phyloP scores from a whole-genome alignment of 495 filamentous ascomycete genomes.

The Sphaerosporella brunnea region DNA sequence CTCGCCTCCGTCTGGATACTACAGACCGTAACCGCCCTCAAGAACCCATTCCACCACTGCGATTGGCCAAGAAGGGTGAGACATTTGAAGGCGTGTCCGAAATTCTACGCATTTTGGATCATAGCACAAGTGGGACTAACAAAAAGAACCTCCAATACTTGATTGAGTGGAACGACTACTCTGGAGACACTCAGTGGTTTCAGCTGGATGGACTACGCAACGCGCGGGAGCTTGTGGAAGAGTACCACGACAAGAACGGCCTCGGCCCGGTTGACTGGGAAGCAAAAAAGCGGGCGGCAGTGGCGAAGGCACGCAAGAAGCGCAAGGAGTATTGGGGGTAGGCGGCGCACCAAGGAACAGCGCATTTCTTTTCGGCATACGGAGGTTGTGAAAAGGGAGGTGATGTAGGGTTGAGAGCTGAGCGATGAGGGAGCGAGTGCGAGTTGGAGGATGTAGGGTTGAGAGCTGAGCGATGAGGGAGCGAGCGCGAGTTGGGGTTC shows the following conservation, averaged over 20 bases:
- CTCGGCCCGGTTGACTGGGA: not conserved
- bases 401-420: not conserved
- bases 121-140: not conserved
- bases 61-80: not conserved
- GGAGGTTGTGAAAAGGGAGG: not conserved
- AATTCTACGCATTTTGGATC: not conserved
- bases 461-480: no score
- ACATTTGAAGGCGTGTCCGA: not conserved
- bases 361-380: not conserved
- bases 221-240: not conserved
- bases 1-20: not conserved
- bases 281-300: not conserved
- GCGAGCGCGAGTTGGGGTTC: no score
- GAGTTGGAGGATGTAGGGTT: no score
- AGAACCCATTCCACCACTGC: not conserved
- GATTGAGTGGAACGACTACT: not conserved
- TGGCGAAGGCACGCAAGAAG: not conserved
- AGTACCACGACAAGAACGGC: not conserved
- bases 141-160: not conserved
- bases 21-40: not conserved
- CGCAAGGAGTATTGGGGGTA: not conserved
- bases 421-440: no score
- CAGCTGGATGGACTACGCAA: not conserved
- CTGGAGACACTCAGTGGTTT: not conserved
- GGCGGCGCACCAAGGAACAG: not conserved